phyloP scores from a whole-genome alignment of 2,329 filamentous ascomycete species.

The Talaromyces sp. region DNA sequence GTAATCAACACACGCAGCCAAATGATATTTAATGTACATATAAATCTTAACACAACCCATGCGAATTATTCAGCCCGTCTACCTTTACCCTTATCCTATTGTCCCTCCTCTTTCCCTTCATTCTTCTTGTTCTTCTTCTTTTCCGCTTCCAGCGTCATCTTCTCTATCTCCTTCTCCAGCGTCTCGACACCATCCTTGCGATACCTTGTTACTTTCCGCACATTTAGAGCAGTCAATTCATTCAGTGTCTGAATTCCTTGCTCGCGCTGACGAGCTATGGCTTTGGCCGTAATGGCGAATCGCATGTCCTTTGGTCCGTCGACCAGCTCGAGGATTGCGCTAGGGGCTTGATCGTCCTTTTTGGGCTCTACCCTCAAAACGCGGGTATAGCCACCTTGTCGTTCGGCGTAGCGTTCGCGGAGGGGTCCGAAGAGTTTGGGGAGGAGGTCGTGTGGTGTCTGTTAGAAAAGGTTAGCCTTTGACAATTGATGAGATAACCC shows the following conservation, averaged over 20 bases:
- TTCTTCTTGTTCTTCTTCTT: constrained; percentile 30
- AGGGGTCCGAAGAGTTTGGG: constrained; percentile 87
- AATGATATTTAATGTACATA: neutral
- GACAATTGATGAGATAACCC: neutral
- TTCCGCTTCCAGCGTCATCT: constrained; percentile 55
- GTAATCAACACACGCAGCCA: constrained; percentile 1
- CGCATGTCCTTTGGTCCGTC: constrained; percentile 92
- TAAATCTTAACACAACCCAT: neutral
- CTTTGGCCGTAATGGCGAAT: constrained; percentile 87
- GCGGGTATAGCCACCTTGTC: constrained; percentile 91
- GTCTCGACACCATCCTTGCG: constrained; percentile 63
- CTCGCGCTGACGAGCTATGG: constrained; percentile 62
- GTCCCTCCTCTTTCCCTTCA: constrained; percentile 24
- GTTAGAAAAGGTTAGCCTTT: neutral
- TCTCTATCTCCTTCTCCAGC: constrained; percentile 60
- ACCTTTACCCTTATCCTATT: neutral
- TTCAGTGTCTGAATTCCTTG: constrained; percentile 58
- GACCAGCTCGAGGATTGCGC: constrained; percentile 89
- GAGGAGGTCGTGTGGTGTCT: constrained; percentile 50
- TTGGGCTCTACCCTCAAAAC: constrained; percentile 88
- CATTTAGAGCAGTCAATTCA: constrained; percentile 72
- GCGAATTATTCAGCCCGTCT: neutral
- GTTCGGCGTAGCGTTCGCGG: constrained; percentile 69
- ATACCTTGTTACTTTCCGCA: constrained; percentile 77
- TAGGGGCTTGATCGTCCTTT: constrained; percentile 81